Evolutionary conservation across 2,329 filamentous ascomycete species (phyloP).

Genomic region (Beauveria sp.): DNA sequence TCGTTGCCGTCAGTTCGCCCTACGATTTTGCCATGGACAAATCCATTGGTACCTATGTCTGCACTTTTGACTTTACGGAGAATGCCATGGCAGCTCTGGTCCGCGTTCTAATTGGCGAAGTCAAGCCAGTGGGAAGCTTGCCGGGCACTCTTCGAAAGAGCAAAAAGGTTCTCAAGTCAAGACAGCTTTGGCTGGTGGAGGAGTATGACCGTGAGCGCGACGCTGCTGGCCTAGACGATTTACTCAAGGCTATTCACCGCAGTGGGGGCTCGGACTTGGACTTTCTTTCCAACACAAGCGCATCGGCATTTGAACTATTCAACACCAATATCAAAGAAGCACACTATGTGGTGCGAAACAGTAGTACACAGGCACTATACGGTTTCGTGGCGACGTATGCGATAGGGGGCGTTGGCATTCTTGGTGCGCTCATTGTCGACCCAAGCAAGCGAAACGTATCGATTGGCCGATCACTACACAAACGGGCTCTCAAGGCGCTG

Average conservation of each 20-base stretch:
- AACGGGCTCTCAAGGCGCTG: slow-evolving; percentile 71
- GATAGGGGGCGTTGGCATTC: slow-evolving; percentile 62
- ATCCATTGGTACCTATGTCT: slow-evolving; percentile 84
- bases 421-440: slow-evolving; percentile 85
- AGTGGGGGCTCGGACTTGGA: slow-evolving; percentile 57
- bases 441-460: slow-evolving; percentile 78
- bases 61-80: slow-evolving; percentile 94
- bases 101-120: slow-evolving; percentile 74
- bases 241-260: slow-evolving; percentile 64
- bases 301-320: slow-evolving; percentile 68
- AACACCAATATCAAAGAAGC: slow-evolving; percentile 66
- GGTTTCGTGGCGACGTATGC: slow-evolving; percentile 89
- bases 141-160: slow-evolving; percentile 76
- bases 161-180: slow-evolving; percentile 79
- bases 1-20: slow-evolving; percentile 87
- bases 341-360: slow-evolving; percentile 90
- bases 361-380: slow-evolving; percentile 82
- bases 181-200: slow-evolving; percentile 92
- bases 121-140: slow-evolving; percentile 49
- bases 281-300: slow-evolving; percentile 62
- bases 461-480: slow-evolving; percentile 83
- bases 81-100: slow-evolving; percentile 80
- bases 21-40: slow-evolving; percentile 96
- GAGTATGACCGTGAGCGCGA: slow-evolving; percentile 77
- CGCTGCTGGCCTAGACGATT: slow-evolving; percentile 60